These are phyloP conservation scores for Trichaptum fuscoviolaceum DNA, from an alignment of 768 basidiomycete species.

Conservation along the genomic window DNA sequence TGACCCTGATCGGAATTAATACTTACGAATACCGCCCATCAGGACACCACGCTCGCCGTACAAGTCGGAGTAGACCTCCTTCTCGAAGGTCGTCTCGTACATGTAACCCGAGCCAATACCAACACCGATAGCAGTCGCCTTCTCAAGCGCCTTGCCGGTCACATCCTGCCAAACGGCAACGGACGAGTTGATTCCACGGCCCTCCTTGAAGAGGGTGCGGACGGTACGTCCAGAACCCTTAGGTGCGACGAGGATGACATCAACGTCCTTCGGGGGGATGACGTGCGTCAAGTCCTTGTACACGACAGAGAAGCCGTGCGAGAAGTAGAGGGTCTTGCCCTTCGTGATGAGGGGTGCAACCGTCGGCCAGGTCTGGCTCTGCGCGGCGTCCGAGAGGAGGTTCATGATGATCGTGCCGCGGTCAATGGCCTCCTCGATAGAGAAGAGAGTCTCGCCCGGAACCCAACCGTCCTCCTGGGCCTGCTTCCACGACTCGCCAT, in stretches of 20 bases:
- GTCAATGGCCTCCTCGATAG: slow-evolving; percentile 96
- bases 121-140: slow-evolving; percentile 91
- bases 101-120: slow-evolving; percentile 95
- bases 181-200: slow-evolving; percentile 94
- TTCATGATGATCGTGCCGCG: slow-evolving; percentile 99
- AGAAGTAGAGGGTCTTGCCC: slow-evolving; percentile 99
- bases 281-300: slow-evolving; percentile 98
- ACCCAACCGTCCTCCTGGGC: slow-evolving; percentile 97
- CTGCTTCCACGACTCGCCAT: slow-evolving; percentile 95
- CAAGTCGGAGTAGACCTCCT: slow-evolving; percentile 98
- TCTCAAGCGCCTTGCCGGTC: slow-evolving; percentile 96
- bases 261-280: slow-evolving; percentile 85
- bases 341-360: slow-evolving; percentile 94
- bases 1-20: neutral
- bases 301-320: slow-evolving; percentile 98
- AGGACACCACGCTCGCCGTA: slow-evolving; percentile 99
- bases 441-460: slow-evolving; percentile 95
- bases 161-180: slow-evolving; percentile 97
- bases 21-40: slow-evolving; percentile 93
- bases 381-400: slow-evolving; percentile 98
- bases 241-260: slow-evolving; percentile 98
- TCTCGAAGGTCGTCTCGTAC: slow-evolving; percentile 99
- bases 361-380: slow-evolving; percentile 90
- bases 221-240: slow-evolving; percentile 99
- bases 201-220: slow-evolving; percentile 99